Evolutionary conservation across 208 protist species (phyloP).

Genomic region (Strigomonas culicis): DNA sequence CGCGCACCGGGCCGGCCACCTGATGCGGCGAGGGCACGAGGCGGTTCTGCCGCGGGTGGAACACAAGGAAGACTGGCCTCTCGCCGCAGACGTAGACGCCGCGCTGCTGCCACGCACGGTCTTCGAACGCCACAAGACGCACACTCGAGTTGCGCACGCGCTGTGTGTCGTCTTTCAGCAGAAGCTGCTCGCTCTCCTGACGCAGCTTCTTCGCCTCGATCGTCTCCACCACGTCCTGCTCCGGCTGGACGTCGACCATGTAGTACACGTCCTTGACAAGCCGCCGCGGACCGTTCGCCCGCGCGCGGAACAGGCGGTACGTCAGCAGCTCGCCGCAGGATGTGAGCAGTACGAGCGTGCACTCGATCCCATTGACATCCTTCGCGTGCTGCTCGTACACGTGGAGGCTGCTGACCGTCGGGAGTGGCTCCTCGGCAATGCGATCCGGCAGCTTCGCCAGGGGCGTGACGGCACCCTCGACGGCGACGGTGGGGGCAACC

Average conservation of each 20-base stretch:
- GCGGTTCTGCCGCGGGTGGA: slow-evolving; percentile 31
- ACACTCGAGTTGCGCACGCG: slow-evolving; percentile 60
- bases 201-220: slow-evolving; percentile 72
- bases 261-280: slow-evolving; percentile 74
- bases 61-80: slow-evolving; percentile 76
- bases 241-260: slow-evolving; percentile 65
- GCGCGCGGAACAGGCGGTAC: slow-evolving; percentile 42
- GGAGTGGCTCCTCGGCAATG: slow-evolving; percentile 36
- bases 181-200: slow-evolving; percentile 45
- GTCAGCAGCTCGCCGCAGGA: slow-evolving; percentile 72
- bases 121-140: slow-evolving; percentile 53
- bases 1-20: slow-evolving; percentile 43
- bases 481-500: slow-evolving; percentile 36
- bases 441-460: slow-evolving; percentile 25
- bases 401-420: slow-evolving; percentile 49
- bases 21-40: slow-evolving; percentile 68
- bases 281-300: slow-evolving; percentile 41
- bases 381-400: slow-evolving; percentile 38
- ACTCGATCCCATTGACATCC: slow-evolving; percentile 8
- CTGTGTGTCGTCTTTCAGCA: slow-evolving; percentile 55
- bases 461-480: slow-evolving; percentile 29
- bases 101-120: slow-evolving; percentile 28
- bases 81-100: slow-evolving; percentile 87
- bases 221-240: slow-evolving; percentile 70
- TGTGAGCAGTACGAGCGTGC: slow-evolving; percentile 51